Percentiles rank a stretch among this genome's conserved stretches.
Conservation (phyloP, 345 rosid species). For the Ailanthus altissimus region DNA sequence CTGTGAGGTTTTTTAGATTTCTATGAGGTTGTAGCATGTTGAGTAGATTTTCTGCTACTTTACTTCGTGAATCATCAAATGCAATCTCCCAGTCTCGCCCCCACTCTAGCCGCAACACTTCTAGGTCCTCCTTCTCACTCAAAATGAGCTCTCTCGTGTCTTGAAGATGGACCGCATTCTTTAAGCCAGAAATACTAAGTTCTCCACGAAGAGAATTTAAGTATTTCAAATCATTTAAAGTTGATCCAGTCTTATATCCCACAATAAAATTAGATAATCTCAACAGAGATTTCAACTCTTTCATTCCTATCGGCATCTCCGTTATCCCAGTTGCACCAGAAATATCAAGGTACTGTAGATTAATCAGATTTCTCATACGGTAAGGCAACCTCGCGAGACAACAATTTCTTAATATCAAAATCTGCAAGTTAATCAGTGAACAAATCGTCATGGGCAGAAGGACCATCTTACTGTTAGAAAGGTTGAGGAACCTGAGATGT, state of each 20-base stretch:
- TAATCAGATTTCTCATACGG: not conserved
- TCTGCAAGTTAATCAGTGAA: not conserved
- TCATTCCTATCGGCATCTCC: not conserved
- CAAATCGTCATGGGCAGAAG: not conserved
- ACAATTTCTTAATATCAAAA: not conserved
- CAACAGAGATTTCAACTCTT: not conserved
- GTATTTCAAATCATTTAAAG: not conserved
- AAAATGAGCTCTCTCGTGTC: not conserved
- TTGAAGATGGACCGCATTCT: not conserved
- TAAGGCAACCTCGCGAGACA: not conserved
- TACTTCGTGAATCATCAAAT: not conserved
- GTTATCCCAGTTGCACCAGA: not conserved
- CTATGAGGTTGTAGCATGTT: not conserved
- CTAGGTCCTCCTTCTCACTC: not conserved
- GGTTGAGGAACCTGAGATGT: not conserved
- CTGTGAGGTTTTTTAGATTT: not conserved
- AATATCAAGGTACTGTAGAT: slow-evolving; percentile 8
- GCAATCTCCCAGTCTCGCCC: not conserved
- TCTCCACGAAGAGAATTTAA: not conserved
- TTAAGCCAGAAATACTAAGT: not conserved
- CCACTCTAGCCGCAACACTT: not conserved
- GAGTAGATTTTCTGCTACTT: not conserved
- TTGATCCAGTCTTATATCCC: not conserved
- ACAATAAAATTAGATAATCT: not conserved
- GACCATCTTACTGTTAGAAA: not conserved